Evolutionary conservation across 2,329 filamentous ascomycete species (phyloP).

Genomic region (Colletotrichum melonis): DNA sequence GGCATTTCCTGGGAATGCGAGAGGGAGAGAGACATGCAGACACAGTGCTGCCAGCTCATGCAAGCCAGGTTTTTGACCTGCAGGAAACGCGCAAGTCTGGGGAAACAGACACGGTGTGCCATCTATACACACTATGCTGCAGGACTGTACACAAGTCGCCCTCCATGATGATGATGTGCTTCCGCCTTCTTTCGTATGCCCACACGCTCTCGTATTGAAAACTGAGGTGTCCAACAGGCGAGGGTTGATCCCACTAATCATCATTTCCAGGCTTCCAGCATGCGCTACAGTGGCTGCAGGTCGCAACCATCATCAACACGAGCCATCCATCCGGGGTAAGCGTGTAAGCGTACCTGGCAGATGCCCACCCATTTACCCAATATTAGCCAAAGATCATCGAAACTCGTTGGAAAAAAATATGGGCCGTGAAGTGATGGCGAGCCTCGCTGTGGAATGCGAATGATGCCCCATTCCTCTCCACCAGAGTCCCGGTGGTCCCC

Average conservation of each 20-base stretch:
- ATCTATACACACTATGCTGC: neutral
- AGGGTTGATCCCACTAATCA: conserved; percentile 18
- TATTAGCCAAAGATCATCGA: conserved; percentile 5
- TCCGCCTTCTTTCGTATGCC: neutral
- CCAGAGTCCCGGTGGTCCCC: neutral
- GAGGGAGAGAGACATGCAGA: conserved; percentile 10
- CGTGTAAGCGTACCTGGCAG: conserved; percentile 15
- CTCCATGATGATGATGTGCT: neutral
- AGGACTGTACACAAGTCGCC: neutral
- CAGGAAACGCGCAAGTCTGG: conserved; percentile 3
- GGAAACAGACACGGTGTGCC: conserved; percentile 1
- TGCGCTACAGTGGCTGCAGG: conserved; percentile 32
- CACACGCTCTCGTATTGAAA: conserved; percentile 17
- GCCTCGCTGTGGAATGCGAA: conserved; percentile 20
- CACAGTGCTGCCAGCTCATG: conserved; percentile 27
- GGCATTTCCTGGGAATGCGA: conserved; percentile 6
- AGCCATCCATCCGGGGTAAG: conserved; percentile 28
- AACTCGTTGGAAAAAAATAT: neutral
- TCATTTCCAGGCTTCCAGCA: neutral
- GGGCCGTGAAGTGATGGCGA: conserved; percentile 11
- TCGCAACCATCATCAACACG: conserved; percentile 28
- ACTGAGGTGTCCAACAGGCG: neutral
- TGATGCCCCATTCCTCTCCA: conserved; percentile 8
- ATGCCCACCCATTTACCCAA: conserved; percentile 24
- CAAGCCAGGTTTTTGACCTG: conserved; percentile 9